Base-by-base conservation (phyloP, 306 rosid genomes). In the Alnus glutinosa region DNA sequence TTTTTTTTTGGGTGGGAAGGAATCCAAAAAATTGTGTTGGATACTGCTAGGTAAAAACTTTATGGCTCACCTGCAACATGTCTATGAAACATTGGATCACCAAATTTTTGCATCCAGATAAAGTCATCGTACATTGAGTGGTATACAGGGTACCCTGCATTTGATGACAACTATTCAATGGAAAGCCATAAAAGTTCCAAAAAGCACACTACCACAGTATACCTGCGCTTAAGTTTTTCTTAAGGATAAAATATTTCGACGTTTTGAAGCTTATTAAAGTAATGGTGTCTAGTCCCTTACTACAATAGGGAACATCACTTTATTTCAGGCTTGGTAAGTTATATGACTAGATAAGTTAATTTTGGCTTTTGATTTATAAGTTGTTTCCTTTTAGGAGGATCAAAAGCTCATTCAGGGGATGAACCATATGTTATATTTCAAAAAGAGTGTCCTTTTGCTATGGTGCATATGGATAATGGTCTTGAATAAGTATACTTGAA, bases 91-190 rank as follows among this genome's bases (percentile, higher is more conserved):
- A 81, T 78, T 44, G 94, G 94, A 85, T 92, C 93, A 2, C 94
- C 97, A 55, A 86, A 92, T 32, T 89, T 92, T 82, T 87, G 55
- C 97, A 90, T 89, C 97, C 94, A 92, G 74, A 78, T 48, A 47
- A 87, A 92, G 85, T 90, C 93, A 86, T 92, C 93, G 67, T 90
- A 92, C 80, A 86, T 81, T 67, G 97, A 90, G 77, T 92, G 97
- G 84, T 92, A 90, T 18, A 90, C 90, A 0, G 92, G 91, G 71
- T 81, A 90, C 55, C 80, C 89, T 87, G 90, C 83, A 84, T 44
- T 42, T 42, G 47, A 18, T 14, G 11, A 46, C 9, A 75, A 46
- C 28, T 51, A 73, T 49, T 51, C 62, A 51, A 50, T 48, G 62
- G 19, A 7, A 51, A 51, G 47, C 19, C 76, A 34, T 50, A 12